A percentile compares a stretch with the other conserved stretches of the same genome.
Conservation (phyloP, 768 basidiomycete species). For the Crepidotus variabilis region DNA sequence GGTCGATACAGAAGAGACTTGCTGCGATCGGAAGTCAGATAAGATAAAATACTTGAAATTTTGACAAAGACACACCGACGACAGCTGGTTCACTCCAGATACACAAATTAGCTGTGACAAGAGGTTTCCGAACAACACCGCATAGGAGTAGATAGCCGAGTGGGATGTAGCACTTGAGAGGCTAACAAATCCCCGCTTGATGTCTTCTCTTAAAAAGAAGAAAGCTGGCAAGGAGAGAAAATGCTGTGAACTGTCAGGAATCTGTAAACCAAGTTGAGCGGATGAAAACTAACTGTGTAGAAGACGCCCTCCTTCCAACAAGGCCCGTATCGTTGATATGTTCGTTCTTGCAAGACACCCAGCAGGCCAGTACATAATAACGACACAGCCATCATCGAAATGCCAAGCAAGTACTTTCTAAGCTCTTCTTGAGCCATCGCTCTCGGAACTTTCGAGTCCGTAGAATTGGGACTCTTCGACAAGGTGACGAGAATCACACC, state of each 20-base stretch:
- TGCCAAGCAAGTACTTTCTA: constrained; percentile 56
- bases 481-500: constrained; percentile 75
- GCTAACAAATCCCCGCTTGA: constrained; percentile 52
- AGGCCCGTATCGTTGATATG: constrained; percentile 69
- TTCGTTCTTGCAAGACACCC: constrained; percentile 74
- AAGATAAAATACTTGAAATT: neutral
- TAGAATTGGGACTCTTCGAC: constrained; percentile 42
- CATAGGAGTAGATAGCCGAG: constrained; percentile 40
- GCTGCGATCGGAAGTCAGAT: constrained; percentile 29
- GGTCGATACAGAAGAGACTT: constrained; percentile 76
- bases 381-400: constrained; percentile 63
- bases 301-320: constrained; percentile 84
- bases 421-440: constrained; percentile 27
- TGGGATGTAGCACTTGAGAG: constrained; percentile 33
- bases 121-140: constrained; percentile 61
- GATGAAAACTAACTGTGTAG: constrained; percentile 58
- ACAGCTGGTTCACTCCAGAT: constrained; percentile 75
- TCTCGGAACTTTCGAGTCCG: constrained; percentile 16
- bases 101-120: constrained; percentile 78
- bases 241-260: constrained; percentile 44
- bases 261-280: neutral
- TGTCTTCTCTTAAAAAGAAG: constrained; percentile 52
- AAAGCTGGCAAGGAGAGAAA: constrained; percentile 76
- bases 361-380: constrained; percentile 64
- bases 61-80: constrained; percentile 54